Conservation (phyloP, 139 green algal genomes). For the Chlamydomonas schloesseri region DNA sequence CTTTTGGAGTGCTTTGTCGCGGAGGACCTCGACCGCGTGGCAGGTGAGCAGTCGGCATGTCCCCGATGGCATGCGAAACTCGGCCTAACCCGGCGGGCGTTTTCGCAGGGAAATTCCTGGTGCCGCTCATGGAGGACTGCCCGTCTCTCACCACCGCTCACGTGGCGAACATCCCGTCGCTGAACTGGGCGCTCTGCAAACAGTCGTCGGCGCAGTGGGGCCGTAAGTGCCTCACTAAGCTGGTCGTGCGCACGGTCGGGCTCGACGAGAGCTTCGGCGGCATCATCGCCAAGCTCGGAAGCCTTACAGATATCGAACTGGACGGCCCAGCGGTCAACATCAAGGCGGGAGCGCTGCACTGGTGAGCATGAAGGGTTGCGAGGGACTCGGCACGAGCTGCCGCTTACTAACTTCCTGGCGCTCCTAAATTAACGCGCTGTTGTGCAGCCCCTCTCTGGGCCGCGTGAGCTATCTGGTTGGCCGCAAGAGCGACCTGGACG, state of each 20-base stretch:
- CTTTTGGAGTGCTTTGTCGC: conserved; percentile 50
- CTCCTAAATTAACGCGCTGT: background rate
- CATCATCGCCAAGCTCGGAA: conserved; percentile 48
- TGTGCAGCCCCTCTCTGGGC: conserved; percentile 52
- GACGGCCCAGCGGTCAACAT: conserved; percentile 68
- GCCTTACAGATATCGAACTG: conserved; percentile 61
- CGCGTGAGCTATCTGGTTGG: conserved; percentile 62
- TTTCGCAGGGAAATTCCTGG: conserved; percentile 58
- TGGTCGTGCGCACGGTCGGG: conserved; percentile 47
- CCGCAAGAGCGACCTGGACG: conserved; percentile 53
- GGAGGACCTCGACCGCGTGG: background rate
- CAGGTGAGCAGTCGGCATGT: background rate
- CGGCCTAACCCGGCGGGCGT: background rate
- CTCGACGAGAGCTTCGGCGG: conserved; percentile 57
- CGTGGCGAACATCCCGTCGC: conserved; percentile 53
- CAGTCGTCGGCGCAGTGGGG: conserved; percentile 19
- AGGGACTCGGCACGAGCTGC: no score
- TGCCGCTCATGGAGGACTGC: conserved; percentile 58
- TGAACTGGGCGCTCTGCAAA: conserved; percentile 59
- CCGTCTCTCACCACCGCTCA: conserved; percentile 50
- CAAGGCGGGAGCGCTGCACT: conserved; percentile 42
- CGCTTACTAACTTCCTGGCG: no score
- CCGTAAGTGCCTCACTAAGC: conserved; percentile 38
- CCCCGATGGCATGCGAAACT: background rate
- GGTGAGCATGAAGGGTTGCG: conserved; percentile 17